Evolutionary conservation across 345 rosid genomes (phyloP).

Genomic region (Salix caprea): DNA sequence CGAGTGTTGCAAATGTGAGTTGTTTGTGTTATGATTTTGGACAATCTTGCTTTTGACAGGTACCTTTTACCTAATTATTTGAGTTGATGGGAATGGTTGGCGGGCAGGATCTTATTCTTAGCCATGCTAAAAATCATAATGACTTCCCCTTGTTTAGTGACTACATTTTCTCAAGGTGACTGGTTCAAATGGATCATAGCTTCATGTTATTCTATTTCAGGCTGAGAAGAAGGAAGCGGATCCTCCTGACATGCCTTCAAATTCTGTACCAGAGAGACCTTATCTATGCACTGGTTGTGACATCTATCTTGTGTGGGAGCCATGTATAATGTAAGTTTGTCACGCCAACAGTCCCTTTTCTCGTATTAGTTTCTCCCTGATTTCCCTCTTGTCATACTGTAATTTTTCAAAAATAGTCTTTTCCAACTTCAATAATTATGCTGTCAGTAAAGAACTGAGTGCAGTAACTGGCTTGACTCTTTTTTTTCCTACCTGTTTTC

Average conservation of each 20-base stretch:
- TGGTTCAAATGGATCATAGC: background rate
- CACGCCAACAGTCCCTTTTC: background rate
- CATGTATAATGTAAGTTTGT: conserved; percentile 72
- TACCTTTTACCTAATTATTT: background rate
- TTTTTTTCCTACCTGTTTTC: background rate
- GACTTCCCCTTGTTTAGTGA: background rate
- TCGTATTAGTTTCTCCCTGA: background rate
- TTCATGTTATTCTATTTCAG: conserved; percentile 26
- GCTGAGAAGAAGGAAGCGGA: conserved; percentile 30
- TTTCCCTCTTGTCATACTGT: background rate
- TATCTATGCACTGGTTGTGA: conserved; percentile 90
- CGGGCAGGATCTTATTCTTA: background rate
- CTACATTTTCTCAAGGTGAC: background rate
- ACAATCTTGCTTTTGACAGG: background rate
- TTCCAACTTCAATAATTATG: background rate
- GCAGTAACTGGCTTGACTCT: background rate
- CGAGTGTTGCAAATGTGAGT: conserved; percentile 35
- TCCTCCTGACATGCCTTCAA: conserved; percentile 17
- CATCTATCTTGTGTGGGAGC: conserved; percentile 78
- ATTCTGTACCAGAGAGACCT: conserved; percentile 35
- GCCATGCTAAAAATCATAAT: background rate
- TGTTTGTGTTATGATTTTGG: background rate
- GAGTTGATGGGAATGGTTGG: background rate
- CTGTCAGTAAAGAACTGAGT: background rate
- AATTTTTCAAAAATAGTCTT: no score